Percentiles rank a stretch among this genome's conserved stretches.
Conservation (phyloP, 1,284 basidiomycete genomes). For the Trichosporon sp. region DNA sequence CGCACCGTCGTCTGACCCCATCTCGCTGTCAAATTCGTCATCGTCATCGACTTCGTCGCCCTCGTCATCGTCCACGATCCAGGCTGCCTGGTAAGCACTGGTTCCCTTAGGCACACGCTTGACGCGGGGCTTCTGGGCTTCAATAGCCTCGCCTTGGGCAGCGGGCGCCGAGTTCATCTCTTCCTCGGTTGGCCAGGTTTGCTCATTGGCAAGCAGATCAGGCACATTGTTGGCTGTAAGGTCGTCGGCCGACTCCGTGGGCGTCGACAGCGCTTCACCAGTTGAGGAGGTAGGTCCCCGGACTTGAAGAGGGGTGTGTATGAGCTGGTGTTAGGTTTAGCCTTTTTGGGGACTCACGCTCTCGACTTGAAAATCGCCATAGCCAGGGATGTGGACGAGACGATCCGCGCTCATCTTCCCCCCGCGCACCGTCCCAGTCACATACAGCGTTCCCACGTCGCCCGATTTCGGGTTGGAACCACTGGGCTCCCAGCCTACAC, state of each 20-base stretch:
- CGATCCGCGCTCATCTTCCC: constrained; percentile 77
- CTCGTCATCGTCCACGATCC: constrained; percentile 73
- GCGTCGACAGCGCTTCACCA: constrained; percentile 50
- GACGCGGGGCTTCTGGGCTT: constrained; percentile 62
- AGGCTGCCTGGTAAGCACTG: constrained; percentile 90
- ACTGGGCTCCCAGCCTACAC: constrained; percentile 63
- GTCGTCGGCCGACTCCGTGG: constrained; percentile 77
- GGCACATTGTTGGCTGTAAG: constrained; percentile 83
- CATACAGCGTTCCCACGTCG: constrained; percentile 62
- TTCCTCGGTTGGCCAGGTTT: constrained; percentile 98
- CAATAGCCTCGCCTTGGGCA: constrained; percentile 57
- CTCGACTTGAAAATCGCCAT: constrained; percentile 83
- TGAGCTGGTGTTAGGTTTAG: constrained; percentile 38
- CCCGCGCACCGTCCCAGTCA: constrained; percentile 85
- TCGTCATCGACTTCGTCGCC: constrained; percentile 61
- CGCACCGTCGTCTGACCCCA: constrained; percentile 37
- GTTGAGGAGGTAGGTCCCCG: background rate
- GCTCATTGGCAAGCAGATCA: constrained; percentile 88
- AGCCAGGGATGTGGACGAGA: constrained; percentile 83
- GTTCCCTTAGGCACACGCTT: constrained; percentile 83
- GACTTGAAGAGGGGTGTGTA: constrained; percentile 20
- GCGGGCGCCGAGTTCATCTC: constrained; percentile 68
- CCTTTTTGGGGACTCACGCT: too few species aligned
- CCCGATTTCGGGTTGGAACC: constrained; percentile 39
- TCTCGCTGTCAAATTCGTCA: constrained; percentile 53